A percentile compares a stretch with the other conserved stretches of the same genome.
Conservation (phyloP, 108 stramenopile genomes). For the Discostella pseudostelligera region DNA sequence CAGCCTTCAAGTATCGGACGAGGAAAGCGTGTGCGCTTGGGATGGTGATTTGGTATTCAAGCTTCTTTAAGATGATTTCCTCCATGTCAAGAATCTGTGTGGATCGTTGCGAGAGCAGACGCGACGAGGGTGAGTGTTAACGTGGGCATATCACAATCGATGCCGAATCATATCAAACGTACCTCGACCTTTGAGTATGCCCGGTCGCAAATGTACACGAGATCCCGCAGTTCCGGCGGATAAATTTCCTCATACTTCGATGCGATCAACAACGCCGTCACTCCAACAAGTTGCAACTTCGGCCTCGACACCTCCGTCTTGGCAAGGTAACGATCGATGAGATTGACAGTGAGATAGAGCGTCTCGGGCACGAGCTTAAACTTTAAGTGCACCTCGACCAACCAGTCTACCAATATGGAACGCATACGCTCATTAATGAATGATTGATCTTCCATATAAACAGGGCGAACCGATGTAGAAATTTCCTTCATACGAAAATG, state of each 20-base stretch:
- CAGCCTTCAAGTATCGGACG: conserved; percentile 91
- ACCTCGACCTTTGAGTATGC: conserved; percentile 91
- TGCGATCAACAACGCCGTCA: conserved; percentile 94
- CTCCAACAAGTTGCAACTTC: conserved; percentile 98
- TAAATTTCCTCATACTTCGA: conserved; percentile 99
- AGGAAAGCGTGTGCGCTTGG: conserved; percentile 91
- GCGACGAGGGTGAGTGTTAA: not conserved
- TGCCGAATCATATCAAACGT: conserved; percentile 1
- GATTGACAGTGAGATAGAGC: conserved; percentile 94
- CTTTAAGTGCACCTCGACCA: conserved; percentile 98
- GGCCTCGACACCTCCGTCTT: conserved; percentile 65
- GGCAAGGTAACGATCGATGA: conserved; percentile 96
- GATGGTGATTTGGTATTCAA: conserved; percentile 84
- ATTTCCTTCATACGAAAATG: conserved; percentile 88
- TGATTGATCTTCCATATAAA: conserved; percentile 87
- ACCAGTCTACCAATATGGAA: conserved; percentile 97
- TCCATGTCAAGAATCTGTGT: conserved; percentile 96
- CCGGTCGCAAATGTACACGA: conserved; percentile 96
- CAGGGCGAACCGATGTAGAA: conserved; percentile 70
- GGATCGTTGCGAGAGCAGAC: conserved; percentile 1
- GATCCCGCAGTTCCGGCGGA: conserved; percentile 94
- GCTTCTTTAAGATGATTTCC: conserved; percentile 76
- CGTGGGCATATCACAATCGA: not conserved
- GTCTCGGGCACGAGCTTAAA: conserved; percentile 98
- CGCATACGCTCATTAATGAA: conserved; percentile 96